Conservation (phyloP, 169 alveolate species). For the Theileria parva region DNA sequence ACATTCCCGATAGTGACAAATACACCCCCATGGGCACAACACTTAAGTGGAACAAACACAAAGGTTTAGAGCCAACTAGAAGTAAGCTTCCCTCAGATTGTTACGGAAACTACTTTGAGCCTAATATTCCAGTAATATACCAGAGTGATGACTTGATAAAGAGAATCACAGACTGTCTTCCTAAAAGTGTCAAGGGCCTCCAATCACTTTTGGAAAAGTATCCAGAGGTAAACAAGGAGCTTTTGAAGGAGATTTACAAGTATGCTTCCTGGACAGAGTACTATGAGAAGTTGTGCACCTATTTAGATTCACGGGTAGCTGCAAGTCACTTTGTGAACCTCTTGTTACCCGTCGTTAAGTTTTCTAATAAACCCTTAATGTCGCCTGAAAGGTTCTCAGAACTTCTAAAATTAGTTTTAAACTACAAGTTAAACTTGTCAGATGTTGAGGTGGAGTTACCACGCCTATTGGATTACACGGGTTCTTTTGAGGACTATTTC, state of each 20-base stretch:
- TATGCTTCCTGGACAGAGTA: conserved; percentile 10
- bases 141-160: conserved; percentile 16
- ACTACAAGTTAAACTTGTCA: conserved; percentile 29
- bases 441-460: conserved; percentile 24
- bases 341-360: conserved; percentile 27
- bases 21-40: conserved; percentile 37
- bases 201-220: conserved; percentile 13
- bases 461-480: conserved; percentile 20
- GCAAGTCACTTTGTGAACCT: conserved; percentile 59
- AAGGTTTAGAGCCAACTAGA: conserved; percentile 32
- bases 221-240: conserved; percentile 34
- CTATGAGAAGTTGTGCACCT: conserved; percentile 16
- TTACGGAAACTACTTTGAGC: conserved; percentile 45
- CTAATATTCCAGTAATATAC: conserved; percentile 43
- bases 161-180: conserved; percentile 20
- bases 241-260: conserved; percentile 36
- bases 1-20: background rate
- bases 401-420: conserved; percentile 20
- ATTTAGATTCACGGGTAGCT: conserved; percentile 32
- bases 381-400: conserved; percentile 37
- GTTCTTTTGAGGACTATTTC: conserved; percentile 37
- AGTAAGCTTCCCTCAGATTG: conserved; percentile 13
- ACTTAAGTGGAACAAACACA: conserved; percentile 35
- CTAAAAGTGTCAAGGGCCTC: background rate
- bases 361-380: background rate